Evolutionary conservation across 257 asterid species (phyloP), one percentile per base, ranked within the genome.

Genomic region (Solanum chilense): DNA sequence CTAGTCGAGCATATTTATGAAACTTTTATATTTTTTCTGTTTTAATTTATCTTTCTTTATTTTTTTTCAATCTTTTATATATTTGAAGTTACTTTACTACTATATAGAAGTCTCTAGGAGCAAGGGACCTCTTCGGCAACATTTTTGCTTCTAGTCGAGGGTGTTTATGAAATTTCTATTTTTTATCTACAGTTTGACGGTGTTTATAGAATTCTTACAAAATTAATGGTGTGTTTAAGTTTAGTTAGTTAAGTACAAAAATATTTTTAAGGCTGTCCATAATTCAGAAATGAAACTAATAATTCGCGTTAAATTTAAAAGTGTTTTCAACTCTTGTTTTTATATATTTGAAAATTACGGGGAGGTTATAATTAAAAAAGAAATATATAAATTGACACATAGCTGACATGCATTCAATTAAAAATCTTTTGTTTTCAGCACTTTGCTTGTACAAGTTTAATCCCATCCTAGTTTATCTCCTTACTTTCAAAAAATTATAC

Each of bases 271-370:
- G 5, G 1, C 2, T 3, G n/a, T 56, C n/a, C 3, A 56, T 56
- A 18, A 9, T 56, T 56, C 0, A 1, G 0, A 7, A 7, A 56
- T 7, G 0, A 52, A 56, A 7, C 2, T 18, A 56, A 56, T 56
- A 56, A 56, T 56, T 18, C n/a, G 3, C 5, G 0, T 7, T 11
- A 56, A 56, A 3, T 56, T 7, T 56, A 56, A 56, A 0, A 3
- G 1, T 0, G 1, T 0, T 56, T 56, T 56, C 5, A 18, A 7
- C 2, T 56, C 3, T 1, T 56, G 0, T 7, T 23, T 56, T 58
- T 58, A 58, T 1, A 58, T 20, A 58, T 20, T 58, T 58, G 25
- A 58, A 58, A 58, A 58, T 58, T 58, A 58, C 6, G 33, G 23
- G 6, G 20, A 29, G 45, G 25, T 49, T 6, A 80, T 47, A 16